Conservation (phyloP, 2,329 filamentous ascomycete species). For the Chrysosporium queenslandicum region DNA sequence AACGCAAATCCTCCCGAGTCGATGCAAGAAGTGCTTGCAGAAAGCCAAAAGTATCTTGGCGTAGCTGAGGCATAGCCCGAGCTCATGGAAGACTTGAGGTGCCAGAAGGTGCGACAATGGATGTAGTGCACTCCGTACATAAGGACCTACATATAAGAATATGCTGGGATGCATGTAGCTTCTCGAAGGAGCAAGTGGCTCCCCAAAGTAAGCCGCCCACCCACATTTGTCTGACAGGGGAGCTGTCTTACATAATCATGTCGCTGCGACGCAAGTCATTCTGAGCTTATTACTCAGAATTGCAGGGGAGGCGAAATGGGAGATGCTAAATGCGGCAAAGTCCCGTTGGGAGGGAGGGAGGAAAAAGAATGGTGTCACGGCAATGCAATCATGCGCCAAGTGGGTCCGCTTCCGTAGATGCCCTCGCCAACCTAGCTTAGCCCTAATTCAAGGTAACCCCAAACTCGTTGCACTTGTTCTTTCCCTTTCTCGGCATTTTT, state of each 20-base stretch:
- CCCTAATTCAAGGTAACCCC: conserved; percentile 14
- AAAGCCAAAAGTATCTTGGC: too few species aligned
- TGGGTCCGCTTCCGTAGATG: conserved; percentile 10
- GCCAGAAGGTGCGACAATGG: too few species aligned
- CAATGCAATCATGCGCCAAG: conserved; percentile 13
- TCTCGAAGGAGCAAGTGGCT: background rate
- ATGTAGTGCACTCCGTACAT: background rate
- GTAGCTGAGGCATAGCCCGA: too few species aligned
- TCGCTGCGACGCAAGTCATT: background rate
- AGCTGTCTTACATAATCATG: background rate
- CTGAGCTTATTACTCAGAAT: background rate
- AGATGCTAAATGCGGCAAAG: conserved; percentile 5
- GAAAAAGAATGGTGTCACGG: conserved; percentile 1
- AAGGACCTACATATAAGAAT: background rate
- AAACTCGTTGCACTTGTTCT: conserved; percentile 14
- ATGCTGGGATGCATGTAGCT: background rate
- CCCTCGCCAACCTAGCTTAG: conserved; percentile 7
- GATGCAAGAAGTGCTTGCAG: too few species aligned
- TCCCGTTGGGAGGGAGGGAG: background rate
- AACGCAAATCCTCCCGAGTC: too few species aligned
- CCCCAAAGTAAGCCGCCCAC: background rate
- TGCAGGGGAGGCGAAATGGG: background rate
- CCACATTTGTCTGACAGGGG: background rate
- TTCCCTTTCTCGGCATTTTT: conserved; percentile 14
- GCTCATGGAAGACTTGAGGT: too few species aligned